Evolutionary conservation across 1,284 basidiomycete genomes (phyloP), one percentile per base, ranked within the genome.

Genomic region (Sanghuangporus baumii): DNA sequence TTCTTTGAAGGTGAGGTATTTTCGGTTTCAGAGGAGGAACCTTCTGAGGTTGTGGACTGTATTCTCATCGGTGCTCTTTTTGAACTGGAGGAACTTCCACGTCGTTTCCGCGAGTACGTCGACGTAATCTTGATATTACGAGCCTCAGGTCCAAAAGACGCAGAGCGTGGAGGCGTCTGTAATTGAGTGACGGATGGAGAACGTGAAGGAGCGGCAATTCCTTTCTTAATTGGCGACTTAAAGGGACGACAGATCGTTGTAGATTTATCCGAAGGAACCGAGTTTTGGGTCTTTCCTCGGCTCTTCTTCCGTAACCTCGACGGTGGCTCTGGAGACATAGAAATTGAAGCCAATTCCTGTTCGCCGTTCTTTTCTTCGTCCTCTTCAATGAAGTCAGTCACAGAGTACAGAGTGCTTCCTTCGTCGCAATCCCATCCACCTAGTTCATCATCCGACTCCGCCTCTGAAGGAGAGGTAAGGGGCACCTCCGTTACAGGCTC

Each of bases 391-490:
- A 66, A 8, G 63, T 38, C 55, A 38, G 59, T 57, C 34, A 72
- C 65, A 37, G 68, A 69, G 20, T 72, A 70, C 16, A 74, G 59
- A 37, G 71, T 69, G 36, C 72, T 74, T 8, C 75, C 71, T 60
- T 80, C 75, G 66, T 79, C 78, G 36, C 71, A 68, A 11, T 72
- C 72, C 76, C 78, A 81, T 31, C 67, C 65, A 4, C 74, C 79
- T 20, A 81, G 68, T 63, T 82, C 80, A 60, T 81, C 80, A 36
- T 81, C 80, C 12, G 79, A 62, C 9, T 65, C 59, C 7, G 52
- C 64, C 36, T 65, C 60, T 26, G 40, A 50, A 52, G 56, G 20
- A 60, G 58, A 34, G 11, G 20, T 14, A 20, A 55, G 56, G 18
- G n/a, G 40, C 18, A 55, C 56, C 26, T 66, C 62, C n/a, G 46